Base-by-base conservation (phyloP, 331 rosid genomes). In the Quercus phellos region DNA sequence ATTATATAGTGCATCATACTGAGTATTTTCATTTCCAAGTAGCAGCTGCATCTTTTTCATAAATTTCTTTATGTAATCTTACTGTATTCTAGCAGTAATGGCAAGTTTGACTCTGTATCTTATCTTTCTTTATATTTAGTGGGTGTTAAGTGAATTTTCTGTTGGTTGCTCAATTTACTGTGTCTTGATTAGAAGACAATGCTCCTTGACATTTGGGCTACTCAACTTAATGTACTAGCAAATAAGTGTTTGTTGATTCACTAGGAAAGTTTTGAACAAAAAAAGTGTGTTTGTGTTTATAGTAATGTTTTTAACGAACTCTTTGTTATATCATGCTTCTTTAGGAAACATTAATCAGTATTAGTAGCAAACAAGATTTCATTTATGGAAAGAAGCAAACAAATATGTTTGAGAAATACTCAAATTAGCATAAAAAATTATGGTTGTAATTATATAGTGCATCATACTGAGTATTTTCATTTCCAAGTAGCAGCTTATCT, bases 141-240 rank as follows among this genome's bases (percentile, higher is more conserved):
- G 46, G 24, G 32, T 64, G 24, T 14, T 3, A 7, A 64, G 13
- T 30, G 46, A 29, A 5, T 64, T 6, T 30, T 5, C 43, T 64
- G 12, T 16, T 55, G 46, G 46, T 64, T 14, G n/a, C 30, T 27
- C 24, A 64, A 6, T 30, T 30, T 12, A 17, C 22, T 64, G 2
- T 30, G 61, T 75, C 35, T 74, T 81, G 32, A 19, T 55, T 70
- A 21, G 56, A 29, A 56, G 77, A 67, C n/a, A 51, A 0, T 30
- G 24, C 70, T 78, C 46, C 81, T 69, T 35, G 53, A 19, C 61
- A 34, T 29, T 50, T 55, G 29, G 29, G 50, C 78, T 70, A 70
- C 43, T 38, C 11, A 38, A 38, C 43, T 38, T 38, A 38, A 7
- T 38, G 43, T 38, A 38, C 43, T 38, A 38, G 43, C 43, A 38